Percentiles rank a stretch among this genome's conserved stretches.
phyloP scores from a whole-genome alignment of 2,329 filamentous ascomycete genomes.

The Cordyceps farinosa region DNA sequence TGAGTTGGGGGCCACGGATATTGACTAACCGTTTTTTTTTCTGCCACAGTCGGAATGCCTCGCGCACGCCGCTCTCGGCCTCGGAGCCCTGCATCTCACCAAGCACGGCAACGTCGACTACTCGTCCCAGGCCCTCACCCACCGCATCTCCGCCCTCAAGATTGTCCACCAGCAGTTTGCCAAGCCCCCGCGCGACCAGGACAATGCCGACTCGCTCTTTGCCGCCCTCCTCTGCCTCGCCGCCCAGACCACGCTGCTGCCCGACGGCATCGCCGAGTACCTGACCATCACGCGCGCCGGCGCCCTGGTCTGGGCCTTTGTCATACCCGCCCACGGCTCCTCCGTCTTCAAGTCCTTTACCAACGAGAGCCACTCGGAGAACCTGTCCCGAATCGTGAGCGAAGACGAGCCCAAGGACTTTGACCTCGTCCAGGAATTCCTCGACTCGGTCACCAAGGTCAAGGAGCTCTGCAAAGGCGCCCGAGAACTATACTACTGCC shows the following conservation, averaged over 20 bases:
- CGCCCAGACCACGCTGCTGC: conserved; percentile 36
- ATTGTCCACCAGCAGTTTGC: conserved; percentile 32
- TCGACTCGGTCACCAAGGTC: conserved; percentile 20
- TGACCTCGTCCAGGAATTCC: conserved; percentile 22
- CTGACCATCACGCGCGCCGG: conserved; percentile 33
- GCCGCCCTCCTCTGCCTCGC: conserved; percentile 34
- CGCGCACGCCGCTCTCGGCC: conserved; percentile 36
- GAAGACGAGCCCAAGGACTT: conserved; percentile 25
- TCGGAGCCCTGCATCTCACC: conserved; percentile 37
- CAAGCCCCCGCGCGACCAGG: conserved; percentile 24
- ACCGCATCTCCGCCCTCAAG: conserved; percentile 35
- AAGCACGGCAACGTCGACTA: conserved; percentile 28
- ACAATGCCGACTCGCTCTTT: conserved; percentile 35
- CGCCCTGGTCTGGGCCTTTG: conserved; percentile 23
- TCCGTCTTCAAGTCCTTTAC: conserved; percentile 27
- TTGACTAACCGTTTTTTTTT: too few species aligned
- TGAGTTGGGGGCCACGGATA: too few species aligned
- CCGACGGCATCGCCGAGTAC: conserved; percentile 38
- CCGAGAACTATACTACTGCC: conserved; percentile 23
- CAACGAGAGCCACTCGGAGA: conserved; percentile 26
- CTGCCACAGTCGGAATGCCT: conserved; percentile 39
- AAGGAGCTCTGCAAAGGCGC: conserved; percentile 21
- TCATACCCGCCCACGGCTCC: conserved; percentile 22
- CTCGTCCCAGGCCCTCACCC: conserved; percentile 30
- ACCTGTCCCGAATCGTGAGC: conserved; percentile 24